Base-by-base conservation (phyloP, 352 stramenopile genomes). In the Pythium insidiosum region DNA sequence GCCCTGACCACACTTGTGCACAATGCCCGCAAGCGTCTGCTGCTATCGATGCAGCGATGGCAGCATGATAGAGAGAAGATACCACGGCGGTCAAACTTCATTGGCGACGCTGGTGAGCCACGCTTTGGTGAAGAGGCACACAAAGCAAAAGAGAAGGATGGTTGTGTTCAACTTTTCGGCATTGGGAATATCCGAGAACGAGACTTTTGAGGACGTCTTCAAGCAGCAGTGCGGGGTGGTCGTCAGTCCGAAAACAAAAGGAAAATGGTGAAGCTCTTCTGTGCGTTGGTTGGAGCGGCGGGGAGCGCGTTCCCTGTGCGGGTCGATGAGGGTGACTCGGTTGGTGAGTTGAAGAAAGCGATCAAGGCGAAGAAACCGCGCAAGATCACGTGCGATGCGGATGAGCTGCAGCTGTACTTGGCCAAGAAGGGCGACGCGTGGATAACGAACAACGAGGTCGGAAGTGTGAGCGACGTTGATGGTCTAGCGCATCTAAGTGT, bases 221-320 rank as follows among this genome's bases (percentile, higher is more conserved):
- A n/a, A n/a, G n/a, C n/a, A n/a, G n/a, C n/a, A n/a, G n/a, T n/a
- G n/a, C n/a, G n/a, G n/a, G n/a, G n/a, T n/a, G n/a, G n/a, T n/a
- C 28, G 28, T 33, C 38, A 43, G 38, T 11, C 9, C 9, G 28
- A 33, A 33, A 33, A 33, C 28, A 33, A 22, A 49, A 25, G 21
- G 16, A 41, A 28, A 15, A 30, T 49, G 42, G 21, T 49, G 25
- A 30, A 40, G 42, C 42, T 38, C 18, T 42, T 31, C 22, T 38
- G 42, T 20, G 36, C 25, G 42, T 16, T 50, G 12, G 43, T 44
- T 12, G 43, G 43, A 9, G 43, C 20, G 33, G 19, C 33, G 15
- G 43, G 43, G 46, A 44, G 20, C 43, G 43, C 43, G 31, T 50
- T 50, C 36, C 28, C 33, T 33, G 31, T 50, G 28, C 30, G 46